phyloP scores from a whole-genome alignment of 1,284 basidiomycete species.

The Rhodotorula glutinis region DNA sequence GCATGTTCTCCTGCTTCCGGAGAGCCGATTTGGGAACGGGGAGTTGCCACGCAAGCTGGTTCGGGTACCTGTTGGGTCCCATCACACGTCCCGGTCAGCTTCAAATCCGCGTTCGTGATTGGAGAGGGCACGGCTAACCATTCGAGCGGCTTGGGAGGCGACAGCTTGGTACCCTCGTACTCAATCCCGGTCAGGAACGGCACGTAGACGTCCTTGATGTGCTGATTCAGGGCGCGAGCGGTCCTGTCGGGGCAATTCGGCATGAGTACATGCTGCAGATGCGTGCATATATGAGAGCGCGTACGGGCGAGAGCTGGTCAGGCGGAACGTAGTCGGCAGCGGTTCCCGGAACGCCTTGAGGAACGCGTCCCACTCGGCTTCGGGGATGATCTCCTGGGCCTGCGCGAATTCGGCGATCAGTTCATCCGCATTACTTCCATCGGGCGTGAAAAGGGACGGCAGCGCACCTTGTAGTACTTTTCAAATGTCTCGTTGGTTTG shows the following conservation, averaged over 20 bases:
- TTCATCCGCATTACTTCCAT: neutral
- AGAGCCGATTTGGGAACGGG: slow-evolving; percentile 86
- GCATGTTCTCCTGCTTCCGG: slow-evolving; percentile 88
- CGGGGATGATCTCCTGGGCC: slow-evolving; percentile 62
- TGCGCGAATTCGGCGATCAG: neutral
- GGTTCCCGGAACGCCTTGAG: slow-evolving; percentile 66
- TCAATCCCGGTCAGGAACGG: slow-evolving; percentile 70
- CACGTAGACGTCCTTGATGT: slow-evolving; percentile 70
- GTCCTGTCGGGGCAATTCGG: slow-evolving; percentile 53
- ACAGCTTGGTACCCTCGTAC: slow-evolving; percentile 71
- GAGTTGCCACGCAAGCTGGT: slow-evolving; percentile 91
- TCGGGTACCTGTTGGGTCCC: slow-evolving; percentile 70
- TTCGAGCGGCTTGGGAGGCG: slow-evolving; percentile 76
- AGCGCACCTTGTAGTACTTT: slow-evolving; percentile 61
- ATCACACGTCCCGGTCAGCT: neutral
- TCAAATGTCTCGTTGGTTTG: slow-evolving; percentile 53
- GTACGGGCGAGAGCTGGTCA: slow-evolving; percentile 81
- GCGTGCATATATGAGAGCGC: slow-evolving; percentile 44
- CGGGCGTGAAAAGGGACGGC: no score
- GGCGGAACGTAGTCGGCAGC: slow-evolving; percentile 90
- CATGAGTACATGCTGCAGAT: neutral
- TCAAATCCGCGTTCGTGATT: neutral
- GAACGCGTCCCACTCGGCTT: slow-evolving; percentile 73
- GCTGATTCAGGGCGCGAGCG: slow-evolving; percentile 67
- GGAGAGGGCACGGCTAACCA: slow-evolving; percentile 55